A percentile compares a stretch with the other conserved stretches of the same genome.
phyloP scores from a whole-genome alignment of 2,329 filamentous ascomycete genomes.

The Fusarium robinianum region DNA sequence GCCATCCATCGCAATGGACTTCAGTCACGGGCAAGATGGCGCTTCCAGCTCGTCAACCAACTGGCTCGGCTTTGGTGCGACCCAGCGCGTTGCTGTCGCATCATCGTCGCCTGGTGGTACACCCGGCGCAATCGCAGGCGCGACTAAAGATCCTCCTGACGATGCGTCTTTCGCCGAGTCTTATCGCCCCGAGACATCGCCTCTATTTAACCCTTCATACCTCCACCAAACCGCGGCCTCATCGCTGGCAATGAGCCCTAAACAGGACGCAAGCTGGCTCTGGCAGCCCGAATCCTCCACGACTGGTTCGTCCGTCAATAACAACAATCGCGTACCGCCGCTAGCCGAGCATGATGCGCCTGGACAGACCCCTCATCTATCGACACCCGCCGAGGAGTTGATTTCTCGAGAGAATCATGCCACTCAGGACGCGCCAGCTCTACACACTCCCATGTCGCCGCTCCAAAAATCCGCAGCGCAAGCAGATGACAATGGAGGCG shows the following conservation, averaged over 20 bases:
- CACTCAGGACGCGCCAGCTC: conserved; percentile 1
- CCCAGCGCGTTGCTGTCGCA: conserved; percentile 19
- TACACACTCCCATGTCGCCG: conserved; percentile 4
- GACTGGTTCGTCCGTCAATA: conserved; percentile 9
- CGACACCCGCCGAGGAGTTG: conserved; percentile 7
- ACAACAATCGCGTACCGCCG: conserved; percentile 7
- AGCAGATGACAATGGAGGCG: neutral
- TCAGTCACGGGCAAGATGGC: conserved; percentile 21
- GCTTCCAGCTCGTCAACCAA: conserved; percentile 16
- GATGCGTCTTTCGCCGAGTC: conserved; percentile 35
- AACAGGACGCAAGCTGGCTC: conserved; percentile 17
- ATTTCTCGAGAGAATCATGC: neutral
- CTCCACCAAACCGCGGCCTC: conserved; percentile 4
- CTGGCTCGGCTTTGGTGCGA: conserved; percentile 24
- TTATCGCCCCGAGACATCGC: conserved; percentile 30
- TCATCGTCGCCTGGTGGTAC: conserved; percentile 24
- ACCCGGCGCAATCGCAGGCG: conserved; percentile 12
- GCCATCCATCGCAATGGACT: conserved; percentile 22
- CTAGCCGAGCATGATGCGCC: conserved; percentile 8
- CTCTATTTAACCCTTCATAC: conserved; percentile 30
- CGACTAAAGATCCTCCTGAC: conserved; percentile 14
- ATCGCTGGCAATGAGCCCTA: conserved; percentile 12
- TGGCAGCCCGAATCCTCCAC: conserved; percentile 26
- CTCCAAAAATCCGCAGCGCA: conserved; percentile 10
- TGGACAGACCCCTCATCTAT: conserved; percentile 5